phyloP scores from a whole-genome alignment of 2,329 filamentous ascomycete species.

The Colletotrichum sansevieriae region DNA sequence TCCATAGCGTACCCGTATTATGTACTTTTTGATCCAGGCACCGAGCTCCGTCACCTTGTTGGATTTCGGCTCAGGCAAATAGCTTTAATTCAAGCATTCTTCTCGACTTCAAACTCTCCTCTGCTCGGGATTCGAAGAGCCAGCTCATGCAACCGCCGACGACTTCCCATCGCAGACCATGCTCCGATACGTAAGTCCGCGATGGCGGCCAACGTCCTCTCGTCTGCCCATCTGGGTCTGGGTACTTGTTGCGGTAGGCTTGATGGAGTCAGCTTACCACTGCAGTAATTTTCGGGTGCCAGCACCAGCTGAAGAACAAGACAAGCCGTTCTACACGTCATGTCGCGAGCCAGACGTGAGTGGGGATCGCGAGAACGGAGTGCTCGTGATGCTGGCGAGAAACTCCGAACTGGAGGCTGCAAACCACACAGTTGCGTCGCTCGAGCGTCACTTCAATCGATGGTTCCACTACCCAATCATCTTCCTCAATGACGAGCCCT shows the following conservation, averaged over 20 bases:
- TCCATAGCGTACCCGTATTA: conserved; percentile 12
- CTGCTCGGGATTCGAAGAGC: neutral
- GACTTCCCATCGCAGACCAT: neutral
- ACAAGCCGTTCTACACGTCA: conserved; percentile 33
- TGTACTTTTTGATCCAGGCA: conserved; percentile 9
- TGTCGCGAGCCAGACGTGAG: conserved; percentile 30
- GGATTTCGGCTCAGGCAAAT: neutral
- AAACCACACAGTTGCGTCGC: conserved; percentile 54
- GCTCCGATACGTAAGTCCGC: conserved; percentile 34
- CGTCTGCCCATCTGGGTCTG: conserved; percentile 27
- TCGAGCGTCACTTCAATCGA: conserved; percentile 60
- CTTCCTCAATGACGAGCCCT: conserved; percentile 61
- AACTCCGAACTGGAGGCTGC: conserved; percentile 58
- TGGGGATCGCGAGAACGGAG: conserved; percentile 56
- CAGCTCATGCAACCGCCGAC: neutral
- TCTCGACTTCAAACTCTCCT: neutral
- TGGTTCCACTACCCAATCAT: conserved; percentile 62
- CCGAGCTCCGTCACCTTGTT: neutral
- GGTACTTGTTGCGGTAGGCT: conserved; percentile 25
- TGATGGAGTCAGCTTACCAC: conserved; percentile 29
- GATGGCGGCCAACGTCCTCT: conserved; percentile 14
- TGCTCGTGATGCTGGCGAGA: conserved; percentile 61
- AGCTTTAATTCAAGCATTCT: conserved; percentile 9
- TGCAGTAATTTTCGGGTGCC: conserved; percentile 27
- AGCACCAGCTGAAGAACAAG: conserved; percentile 18